A percentile compares a stretch with the other conserved stretches of the same genome.
phyloP scores from a whole-genome alignment of 208 protist genomes.

The Trichomonas tenax region DNA sequence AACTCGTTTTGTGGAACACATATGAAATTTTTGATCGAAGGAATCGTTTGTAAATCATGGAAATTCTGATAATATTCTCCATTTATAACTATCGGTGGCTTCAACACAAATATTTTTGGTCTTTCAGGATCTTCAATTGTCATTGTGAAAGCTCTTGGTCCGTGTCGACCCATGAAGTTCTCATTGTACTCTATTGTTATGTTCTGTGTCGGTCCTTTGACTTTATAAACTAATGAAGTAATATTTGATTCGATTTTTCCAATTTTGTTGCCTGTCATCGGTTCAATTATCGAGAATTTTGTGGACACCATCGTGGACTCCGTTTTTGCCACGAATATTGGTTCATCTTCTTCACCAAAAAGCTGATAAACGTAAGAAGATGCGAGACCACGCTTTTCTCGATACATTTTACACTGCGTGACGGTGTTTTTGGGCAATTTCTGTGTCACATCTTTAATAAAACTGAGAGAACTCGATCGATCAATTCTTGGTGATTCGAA shows the following conservation, averaged over 20 bases:
- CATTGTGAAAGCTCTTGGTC: neutral
- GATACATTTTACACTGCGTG: neutral
- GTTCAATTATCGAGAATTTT: neutral
- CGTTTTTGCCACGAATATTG: neutral
- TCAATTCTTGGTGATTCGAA: neutral
- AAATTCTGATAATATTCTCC: neutral
- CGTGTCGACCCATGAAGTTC: neutral
- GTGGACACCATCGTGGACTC: neutral
- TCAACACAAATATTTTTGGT: neutral
- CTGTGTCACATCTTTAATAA: neutral
- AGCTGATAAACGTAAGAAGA: neutral
- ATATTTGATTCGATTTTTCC: neutral
- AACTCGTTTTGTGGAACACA: neutral
- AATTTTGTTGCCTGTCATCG: neutral
- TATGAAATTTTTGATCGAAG: slow-evolving; percentile 2
- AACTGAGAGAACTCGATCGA: neutral
- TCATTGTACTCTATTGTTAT: neutral
- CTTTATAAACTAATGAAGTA: neutral
- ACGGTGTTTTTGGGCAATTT: neutral
- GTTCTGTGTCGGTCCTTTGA: neutral
- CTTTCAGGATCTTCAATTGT: neutral
- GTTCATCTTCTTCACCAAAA: neutral
- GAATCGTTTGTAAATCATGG: neutral
- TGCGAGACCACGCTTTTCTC: neutral
- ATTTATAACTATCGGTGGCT: neutral